Evolutionary conservation across 192 early-diverging fungal species (phyloP), one percentile per base, ranked within the genome.

Genomic region (Neocallimastix lanati): DNA sequence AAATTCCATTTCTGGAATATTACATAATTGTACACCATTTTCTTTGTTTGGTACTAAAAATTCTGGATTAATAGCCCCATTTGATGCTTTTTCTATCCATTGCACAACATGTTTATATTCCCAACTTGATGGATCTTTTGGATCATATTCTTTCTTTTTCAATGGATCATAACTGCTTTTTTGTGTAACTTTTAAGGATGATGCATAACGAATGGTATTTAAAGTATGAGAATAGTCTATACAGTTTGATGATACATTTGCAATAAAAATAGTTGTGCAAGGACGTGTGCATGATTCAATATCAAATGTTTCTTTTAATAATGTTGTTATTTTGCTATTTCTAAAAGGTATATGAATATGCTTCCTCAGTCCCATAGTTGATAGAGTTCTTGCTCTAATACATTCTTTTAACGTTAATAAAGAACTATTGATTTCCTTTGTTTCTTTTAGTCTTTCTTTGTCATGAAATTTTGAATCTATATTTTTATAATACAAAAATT

Each of bases 361-460:
- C 29, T 84, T 82, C 82, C 27, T 77, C 29, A 28, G 67, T 29
- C 78, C 78, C 21, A 79, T 28, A 4, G 77, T 79, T 1, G 83
- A 80, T 79, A 87, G 27, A 13, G 85, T 83, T 13, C 87, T 81
- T 76, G 81, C 81, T 21, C 86, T 58, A 79, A 89, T 87, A 78
- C 88, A 89, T 58, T 89, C 88, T 79, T 89, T 89, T 29, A 89
- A 81, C 21, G 84, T 83, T 77, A 80, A 58, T n/a, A 89, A 80
- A n/a, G 82, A 84, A 78, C 81, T 82, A 81, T 89, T 89, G 81
- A 89, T 89, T 38, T 83, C 85, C 28, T 79, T 81, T 35, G 85
- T 82, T 79, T 89, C 88, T 58, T 76, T 77, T 27, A 88, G 76
- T 11, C 86, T 81, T 58, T 89, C 88, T 67, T 83, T 84, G 29